Evolutionary conservation across 805 yeast genomes (phyloP).

Genomic region (Saccharomycopsis amapae): DNA sequence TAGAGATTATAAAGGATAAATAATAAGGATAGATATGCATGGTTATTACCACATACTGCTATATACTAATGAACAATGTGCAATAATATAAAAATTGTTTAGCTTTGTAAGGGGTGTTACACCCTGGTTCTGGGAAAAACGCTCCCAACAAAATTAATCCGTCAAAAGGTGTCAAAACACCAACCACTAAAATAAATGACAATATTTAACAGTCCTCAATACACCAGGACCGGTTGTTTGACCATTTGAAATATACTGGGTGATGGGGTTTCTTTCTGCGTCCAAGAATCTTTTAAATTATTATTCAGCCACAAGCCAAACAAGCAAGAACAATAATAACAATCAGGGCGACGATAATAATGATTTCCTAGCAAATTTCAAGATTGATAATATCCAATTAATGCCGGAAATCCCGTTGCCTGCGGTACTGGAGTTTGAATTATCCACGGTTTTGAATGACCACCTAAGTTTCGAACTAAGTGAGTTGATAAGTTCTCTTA

Average conservation of each 20-base stretch:
- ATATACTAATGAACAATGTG: no score
- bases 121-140: no score
- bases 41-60: no score
- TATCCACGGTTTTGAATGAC: slow-evolving; percentile 11
- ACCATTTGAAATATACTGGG: background rate
- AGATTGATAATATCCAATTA: slow-evolving; percentile 6
- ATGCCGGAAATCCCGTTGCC: slow-evolving; percentile 20
- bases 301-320: background rate
- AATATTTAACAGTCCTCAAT: no score
- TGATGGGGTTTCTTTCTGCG: background rate
- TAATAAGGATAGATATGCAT: no score
- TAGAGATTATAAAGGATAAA: background rate
- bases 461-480: slow-evolving; percentile 57
- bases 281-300: background rate
- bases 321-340: background rate
- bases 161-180: no score
- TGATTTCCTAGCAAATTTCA: slow-evolving; percentile 5
- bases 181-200: no score
- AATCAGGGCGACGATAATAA: background rate
- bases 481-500: slow-evolving; percentile 83
- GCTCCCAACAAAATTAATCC: no score
- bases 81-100: no score
- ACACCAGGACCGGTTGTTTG: no score
- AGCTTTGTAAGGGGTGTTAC: no score
- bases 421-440: slow-evolving; percentile 7